Base-by-base conservation (phyloP, 1,284 basidiomycete species). In the Phlebopus sp. region DNA sequence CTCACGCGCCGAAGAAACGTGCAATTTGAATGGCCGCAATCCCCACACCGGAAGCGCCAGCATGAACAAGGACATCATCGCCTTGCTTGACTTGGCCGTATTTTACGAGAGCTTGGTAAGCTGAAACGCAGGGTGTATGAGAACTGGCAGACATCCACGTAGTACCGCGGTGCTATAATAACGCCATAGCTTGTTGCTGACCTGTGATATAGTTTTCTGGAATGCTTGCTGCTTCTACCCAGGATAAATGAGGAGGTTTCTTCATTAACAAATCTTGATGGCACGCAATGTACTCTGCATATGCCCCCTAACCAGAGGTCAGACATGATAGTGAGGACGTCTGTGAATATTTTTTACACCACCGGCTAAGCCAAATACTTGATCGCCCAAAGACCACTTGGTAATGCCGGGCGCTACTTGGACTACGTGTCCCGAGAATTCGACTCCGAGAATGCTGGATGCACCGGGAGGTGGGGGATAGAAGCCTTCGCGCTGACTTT, bases 11-110 rank as follows among this genome's bases (percentile, higher is more conserved):
- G 51, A 78, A 83, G 46, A 79, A 63, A 49, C 87, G 79, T 11
- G 93, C 91, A 17, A 98, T 74, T 69, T 98, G 95, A 48, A 92
- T 92, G 3, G 92, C 92, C 2, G 94, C 88, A 13, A 96, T 69
- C 2, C 95, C 95, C 2, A 97, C 94, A 42, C 94, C 92, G 8
- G 88, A 91, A 3, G 91, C 92, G 8, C 86, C 92, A 19, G 92
- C 92, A 62, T 97, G 95, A 19, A 98, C 77, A 17, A 98, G 76
- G 9, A 92, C 88, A 57, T 89, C 72, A 43, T 92, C 86, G 27
- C 84, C 85, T 54, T 75, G 63, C 60, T 86, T 79, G 40, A 94
- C 60, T 55, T 86, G 76, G 2, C 84, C 86, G 52, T 85, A 81
- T 25, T 86, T 66, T 50, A 88, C 75, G 18, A 95, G 69, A 0